phyloP scores from a whole-genome alignment of 768 basidiomycete genomes.

The Neoboletus subvelutipes region DNA sequence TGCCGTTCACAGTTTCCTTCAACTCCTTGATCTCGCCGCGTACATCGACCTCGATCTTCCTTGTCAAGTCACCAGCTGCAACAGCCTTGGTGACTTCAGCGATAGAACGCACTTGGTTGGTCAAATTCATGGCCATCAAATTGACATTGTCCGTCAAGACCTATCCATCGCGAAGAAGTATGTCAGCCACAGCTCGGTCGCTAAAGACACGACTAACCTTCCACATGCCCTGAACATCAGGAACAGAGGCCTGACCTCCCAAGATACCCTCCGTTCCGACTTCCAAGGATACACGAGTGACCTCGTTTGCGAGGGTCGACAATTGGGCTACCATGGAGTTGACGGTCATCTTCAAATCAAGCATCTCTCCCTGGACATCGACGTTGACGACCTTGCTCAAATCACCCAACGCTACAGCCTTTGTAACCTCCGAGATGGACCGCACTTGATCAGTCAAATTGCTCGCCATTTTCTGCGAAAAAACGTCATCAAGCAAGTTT shows the following conservation, averaged over 20 bases:
- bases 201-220: slow-evolving; percentile 49
- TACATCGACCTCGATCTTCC: slow-evolving; percentile 90
- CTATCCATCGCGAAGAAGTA: slow-evolving; percentile 23
- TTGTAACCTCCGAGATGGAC: slow-evolving; percentile 85
- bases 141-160: slow-evolving; percentile 80
- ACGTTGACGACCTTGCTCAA: slow-evolving; percentile 83
- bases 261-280: slow-evolving; percentile 92
- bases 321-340: slow-evolving; percentile 77
- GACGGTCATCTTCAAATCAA: slow-evolving; percentile 78
- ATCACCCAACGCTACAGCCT: slow-evolving; percentile 79
- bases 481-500: background rate
- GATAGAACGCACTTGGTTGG: slow-evolving; percentile 86
- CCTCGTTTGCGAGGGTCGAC: slow-evolving; percentile 73
- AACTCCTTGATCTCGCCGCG: slow-evolving; percentile 89
- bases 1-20: slow-evolving; percentile 92
- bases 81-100: slow-evolving; percentile 95
- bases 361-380: slow-evolving; percentile 93
- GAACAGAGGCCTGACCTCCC: slow-evolving; percentile 89
- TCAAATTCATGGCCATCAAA: slow-evolving; percentile 87
- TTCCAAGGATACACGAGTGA: slow-evolving; percentile 90
- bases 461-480: slow-evolving; percentile 77
- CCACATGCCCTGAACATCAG: slow-evolving; percentile 95
- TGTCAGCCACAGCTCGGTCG: slow-evolving; percentile 15
- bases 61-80: slow-evolving; percentile 87
- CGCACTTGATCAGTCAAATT: slow-evolving; percentile 87